Percentiles rank a stretch among this genome's conserved stretches.
Conservation (phyloP, 768 basidiomycete species). For the Leccinum pellstonianum region DNA sequence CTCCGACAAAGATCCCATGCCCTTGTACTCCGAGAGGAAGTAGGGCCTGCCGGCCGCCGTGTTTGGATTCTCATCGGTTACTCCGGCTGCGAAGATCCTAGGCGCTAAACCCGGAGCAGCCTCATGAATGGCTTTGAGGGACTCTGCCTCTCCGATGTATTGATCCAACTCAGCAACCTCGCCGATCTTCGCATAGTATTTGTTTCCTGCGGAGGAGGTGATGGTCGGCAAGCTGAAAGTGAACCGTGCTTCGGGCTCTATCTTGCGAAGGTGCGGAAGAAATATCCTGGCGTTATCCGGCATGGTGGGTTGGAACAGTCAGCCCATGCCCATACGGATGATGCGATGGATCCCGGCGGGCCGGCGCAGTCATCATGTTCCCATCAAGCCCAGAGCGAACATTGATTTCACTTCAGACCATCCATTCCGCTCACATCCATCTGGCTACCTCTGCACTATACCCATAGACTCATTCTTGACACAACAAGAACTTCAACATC, state of each 20-base stretch:
- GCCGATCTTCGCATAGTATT: conserved; percentile 67
- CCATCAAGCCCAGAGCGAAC: background rate
- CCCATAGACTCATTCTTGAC: background rate
- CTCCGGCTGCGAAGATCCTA: conserved; percentile 49
- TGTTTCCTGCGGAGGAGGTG: conserved; percentile 52
- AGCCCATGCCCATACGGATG: background rate
- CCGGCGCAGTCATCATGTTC: background rate
- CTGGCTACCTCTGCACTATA: background rate
- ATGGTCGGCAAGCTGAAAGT: conserved; percentile 45
- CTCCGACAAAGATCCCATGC: conserved; percentile 47
- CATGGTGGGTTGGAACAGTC: conserved; percentile 14
- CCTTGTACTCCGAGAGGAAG: conserved; percentile 76
- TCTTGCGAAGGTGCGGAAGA: conserved; percentile 42
- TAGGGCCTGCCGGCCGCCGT: conserved; percentile 46
- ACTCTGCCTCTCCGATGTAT: conserved; percentile 65
- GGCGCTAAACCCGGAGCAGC: conserved; percentile 75
- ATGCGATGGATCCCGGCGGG: background rate
- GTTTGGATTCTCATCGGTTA: conserved; percentile 27
- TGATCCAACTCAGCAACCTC: conserved; percentile 55
- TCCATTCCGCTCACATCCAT: background rate
- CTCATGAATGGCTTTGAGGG: conserved; percentile 56
- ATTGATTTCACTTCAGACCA: background rate
- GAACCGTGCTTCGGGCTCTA: conserved; percentile 55
- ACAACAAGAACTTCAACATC: background rate
- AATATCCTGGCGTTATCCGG: conserved; percentile 29